Conservation (phyloP, 2,329 filamentous ascomycete genomes). For the Verticillium longisporum region DNA sequence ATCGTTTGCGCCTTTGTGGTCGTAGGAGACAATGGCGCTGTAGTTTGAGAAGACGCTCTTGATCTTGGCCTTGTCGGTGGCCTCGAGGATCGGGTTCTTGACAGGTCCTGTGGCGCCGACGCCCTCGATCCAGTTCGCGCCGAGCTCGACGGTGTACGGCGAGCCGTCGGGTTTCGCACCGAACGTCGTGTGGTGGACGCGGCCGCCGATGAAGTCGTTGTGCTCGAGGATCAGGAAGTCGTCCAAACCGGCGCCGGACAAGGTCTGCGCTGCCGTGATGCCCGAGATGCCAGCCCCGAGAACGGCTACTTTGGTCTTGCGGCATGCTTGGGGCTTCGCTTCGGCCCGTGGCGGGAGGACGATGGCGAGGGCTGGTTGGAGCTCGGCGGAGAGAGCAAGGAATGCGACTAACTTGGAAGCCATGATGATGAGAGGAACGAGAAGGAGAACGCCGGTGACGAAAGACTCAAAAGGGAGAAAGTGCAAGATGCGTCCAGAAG, state of each 20-base stretch:
- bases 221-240: slow-evolving; percentile 63
- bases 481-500: too few species aligned
- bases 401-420: too few species aligned
- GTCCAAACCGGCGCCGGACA: slow-evolving; percentile 51
- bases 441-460: too few species aligned
- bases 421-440: too few species aligned
- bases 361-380: too few species aligned
- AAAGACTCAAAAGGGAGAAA: too few species aligned
- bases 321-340: slow-evolving; percentile 11
- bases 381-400: too few species aligned
- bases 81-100: slow-evolving; percentile 54
- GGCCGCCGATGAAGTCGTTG: slow-evolving; percentile 55
- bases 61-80: slow-evolving; percentile 53
- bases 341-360: too few species aligned
- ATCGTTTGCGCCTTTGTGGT: slow-evolving; percentile 46
- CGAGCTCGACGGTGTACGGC: slow-evolving; percentile 54
- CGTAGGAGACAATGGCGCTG: slow-evolving; percentile 51
- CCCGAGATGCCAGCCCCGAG: slow-evolving; percentile 56
- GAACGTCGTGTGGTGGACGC: slow-evolving; percentile 51
- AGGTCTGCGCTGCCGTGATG: slow-evolving; percentile 56
- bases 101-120: slow-evolving; percentile 25
- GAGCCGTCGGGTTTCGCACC: slow-evolving; percentile 41
- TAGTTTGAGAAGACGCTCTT: slow-evolving; percentile 53
- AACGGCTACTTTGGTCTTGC: slow-evolving; percentile 30
- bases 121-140: slow-evolving; percentile 53